phyloP scores from a whole-genome alignment of 1,284 basidiomycete species.

The Fistulinella cinereoalba region DNA sequence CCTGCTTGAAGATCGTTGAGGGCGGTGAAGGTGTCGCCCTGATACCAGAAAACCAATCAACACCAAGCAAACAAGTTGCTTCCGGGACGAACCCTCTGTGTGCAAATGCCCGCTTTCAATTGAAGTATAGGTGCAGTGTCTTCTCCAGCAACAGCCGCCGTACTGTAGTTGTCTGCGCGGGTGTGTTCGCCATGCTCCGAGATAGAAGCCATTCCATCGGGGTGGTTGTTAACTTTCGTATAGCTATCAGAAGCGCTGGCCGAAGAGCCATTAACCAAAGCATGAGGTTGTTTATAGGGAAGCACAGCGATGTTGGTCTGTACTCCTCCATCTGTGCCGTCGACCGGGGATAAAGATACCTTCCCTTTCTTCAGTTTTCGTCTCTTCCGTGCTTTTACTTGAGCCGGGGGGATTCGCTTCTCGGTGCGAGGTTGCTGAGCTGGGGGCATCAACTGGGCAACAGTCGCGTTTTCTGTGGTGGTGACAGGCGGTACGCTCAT shows the following conservation, averaged over 20 bases:
- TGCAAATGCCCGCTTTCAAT: constrained; percentile 22
- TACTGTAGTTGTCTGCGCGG: not conserved
- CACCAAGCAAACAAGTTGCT: not conserved
- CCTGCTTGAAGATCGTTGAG: constrained; percentile 19
- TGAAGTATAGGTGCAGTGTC: not conserved
- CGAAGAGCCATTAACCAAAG: not conserved
- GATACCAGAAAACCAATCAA: not conserved
- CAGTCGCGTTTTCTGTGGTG: not conserved
- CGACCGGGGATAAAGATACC: no score
- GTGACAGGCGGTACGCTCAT: not conserved
- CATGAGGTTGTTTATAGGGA: constrained; percentile 4
- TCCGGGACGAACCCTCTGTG: constrained; percentile 25
- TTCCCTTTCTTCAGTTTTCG: constrained; percentile 11
- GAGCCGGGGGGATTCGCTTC: not conserved
- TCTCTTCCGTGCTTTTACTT: constrained; percentile 17
- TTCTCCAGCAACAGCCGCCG: not conserved
- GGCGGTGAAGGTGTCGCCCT: constrained; percentile 32
- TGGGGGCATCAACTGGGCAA: constrained; percentile 1
- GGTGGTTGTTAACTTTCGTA: not conserved
- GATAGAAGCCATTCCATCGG: not conserved
- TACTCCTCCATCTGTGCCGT: not conserved
- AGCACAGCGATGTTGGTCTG: not conserved
- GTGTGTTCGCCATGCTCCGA: not conserved
- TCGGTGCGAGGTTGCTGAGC: not conserved
- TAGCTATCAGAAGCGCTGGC: not conserved